Evolutionary conservation across 176 grass and related monocot genomes (phyloP).

Genomic region (Neostapfia colusana): DNA sequence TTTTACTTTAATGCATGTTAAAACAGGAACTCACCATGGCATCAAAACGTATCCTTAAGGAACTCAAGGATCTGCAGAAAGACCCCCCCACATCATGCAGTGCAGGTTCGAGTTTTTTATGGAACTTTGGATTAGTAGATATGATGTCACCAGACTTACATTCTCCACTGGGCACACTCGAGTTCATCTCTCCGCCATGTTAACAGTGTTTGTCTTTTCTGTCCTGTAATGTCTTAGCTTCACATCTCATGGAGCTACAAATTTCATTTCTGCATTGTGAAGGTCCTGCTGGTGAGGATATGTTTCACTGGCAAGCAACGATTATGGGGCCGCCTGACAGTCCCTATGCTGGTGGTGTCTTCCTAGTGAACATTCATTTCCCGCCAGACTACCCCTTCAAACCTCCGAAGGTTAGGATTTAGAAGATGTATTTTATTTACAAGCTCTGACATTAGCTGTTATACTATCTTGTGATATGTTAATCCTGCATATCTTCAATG

Average conservation of each 20-base stretch:
- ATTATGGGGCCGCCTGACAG: constrained; percentile 66
- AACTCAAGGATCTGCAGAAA: constrained; percentile 64
- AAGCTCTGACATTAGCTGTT: neutral
- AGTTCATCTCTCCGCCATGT: neutral
- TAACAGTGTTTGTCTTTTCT: neutral
- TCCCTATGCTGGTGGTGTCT: constrained; percentile 59
- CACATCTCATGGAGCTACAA: constrained; percentile 23
- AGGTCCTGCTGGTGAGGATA: constrained; percentile 67
- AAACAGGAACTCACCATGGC: constrained; percentile 46
- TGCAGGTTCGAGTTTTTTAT: constrained; percentile 40
- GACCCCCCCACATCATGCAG: constrained; percentile 67
- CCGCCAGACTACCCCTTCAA: constrained; percentile 64
- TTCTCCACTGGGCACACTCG: neutral
- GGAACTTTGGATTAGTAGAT: neutral
- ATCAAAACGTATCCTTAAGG: constrained; percentile 62
- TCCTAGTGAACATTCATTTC: constrained; percentile 65
- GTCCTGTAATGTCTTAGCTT: neutral
- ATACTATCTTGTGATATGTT: neutral
- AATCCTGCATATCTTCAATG: neutral
- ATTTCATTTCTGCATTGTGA: constrained; percentile 31
- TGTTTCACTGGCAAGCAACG: constrained; percentile 65
- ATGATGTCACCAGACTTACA: neutral
- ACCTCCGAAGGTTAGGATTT: constrained; percentile 49
- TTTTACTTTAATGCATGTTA: neutral
- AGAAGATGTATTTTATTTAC: neutral